Percentiles rank a stretch among this genome's conserved stretches.
These are phyloP conservation scores for Scutellaria minor DNA, from an alignment of 257 asterid genomes.

Conservation along the genomic window DNA sequence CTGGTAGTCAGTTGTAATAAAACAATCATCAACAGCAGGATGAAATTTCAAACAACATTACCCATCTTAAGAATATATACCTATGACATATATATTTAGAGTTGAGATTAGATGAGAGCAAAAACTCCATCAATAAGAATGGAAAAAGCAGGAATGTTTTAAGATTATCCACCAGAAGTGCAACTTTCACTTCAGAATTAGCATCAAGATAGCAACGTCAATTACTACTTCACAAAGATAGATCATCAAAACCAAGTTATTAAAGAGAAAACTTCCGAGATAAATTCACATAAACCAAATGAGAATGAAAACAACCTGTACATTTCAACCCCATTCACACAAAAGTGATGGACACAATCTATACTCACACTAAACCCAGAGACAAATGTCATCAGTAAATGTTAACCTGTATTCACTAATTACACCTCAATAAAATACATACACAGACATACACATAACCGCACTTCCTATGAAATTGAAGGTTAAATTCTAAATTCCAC, in stretches of 20 bases:
- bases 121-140: not conserved
- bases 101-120: not conserved
- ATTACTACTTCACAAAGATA: not conserved
- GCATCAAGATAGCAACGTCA: not conserved
- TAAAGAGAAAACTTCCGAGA: not conserved
- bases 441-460: not conserved
- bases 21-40: not conserved
- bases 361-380: not conserved
- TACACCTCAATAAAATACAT: not conserved
- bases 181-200: conserved; percentile 1
- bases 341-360: conserved; percentile 7
- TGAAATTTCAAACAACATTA: not conserved
- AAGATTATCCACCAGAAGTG: conserved; percentile 3
- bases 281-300: not conserved
- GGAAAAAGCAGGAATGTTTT: not conserved
- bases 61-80: not conserved
- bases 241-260: not conserved
- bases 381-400: not conserved
- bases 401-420: not conserved
- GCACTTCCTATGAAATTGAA: not conserved
- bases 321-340: not conserved
- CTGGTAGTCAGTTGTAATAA: too few relatives aligned
- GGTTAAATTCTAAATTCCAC: not conserved
- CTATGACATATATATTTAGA: not conserved
- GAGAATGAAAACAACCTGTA: not conserved